Percentiles rank a stretch among this genome's conserved stretches.
phyloP scores from a whole-genome alignment of 1,284 basidiomycete genomes.

The Cryptococcus sp. region DNA sequence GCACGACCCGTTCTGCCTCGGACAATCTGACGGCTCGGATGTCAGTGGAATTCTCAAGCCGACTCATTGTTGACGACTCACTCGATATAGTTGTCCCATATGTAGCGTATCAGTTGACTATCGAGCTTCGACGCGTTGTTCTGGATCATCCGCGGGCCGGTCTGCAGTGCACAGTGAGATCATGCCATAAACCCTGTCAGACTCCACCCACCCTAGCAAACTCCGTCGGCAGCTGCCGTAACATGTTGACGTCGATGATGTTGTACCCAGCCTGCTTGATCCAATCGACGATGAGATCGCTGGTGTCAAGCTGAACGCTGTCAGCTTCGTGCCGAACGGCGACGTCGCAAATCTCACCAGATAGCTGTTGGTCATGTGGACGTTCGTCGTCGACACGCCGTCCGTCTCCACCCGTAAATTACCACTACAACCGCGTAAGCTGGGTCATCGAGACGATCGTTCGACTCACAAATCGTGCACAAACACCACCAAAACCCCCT shows the following conservation, averaged over 20 bases:
- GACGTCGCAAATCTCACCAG: slow-evolving; percentile 59
- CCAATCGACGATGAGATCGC: slow-evolving; percentile 77
- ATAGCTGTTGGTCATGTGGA: slow-evolving; percentile 76
- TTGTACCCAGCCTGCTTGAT: slow-evolving; percentile 64
- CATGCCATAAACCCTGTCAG: not conserved
- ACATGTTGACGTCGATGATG: slow-evolving; percentile 84
- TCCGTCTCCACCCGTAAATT: slow-evolving; percentile 79
- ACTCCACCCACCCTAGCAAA: slow-evolving; percentile 25
- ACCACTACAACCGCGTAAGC: slow-evolving; percentile 61
- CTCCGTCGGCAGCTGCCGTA: slow-evolving; percentile 63
- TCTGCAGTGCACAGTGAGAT: slow-evolving; percentile 10
- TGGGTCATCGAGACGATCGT: not conserved
- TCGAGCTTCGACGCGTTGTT: slow-evolving; percentile 33
- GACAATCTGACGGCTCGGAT: slow-evolving; percentile 62
- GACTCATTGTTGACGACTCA: slow-evolving; percentile 49
- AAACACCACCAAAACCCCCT: slow-evolving; percentile 67
- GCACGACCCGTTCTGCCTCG: slow-evolving; percentile 67
- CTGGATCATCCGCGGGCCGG: slow-evolving; percentile 30
- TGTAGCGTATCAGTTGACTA: slow-evolving; percentile 68
- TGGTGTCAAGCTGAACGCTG: slow-evolving; percentile 74
- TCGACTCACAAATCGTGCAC: slow-evolving; percentile 83
- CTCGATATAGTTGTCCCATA: slow-evolving; percentile 97
- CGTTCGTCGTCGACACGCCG: slow-evolving; percentile 69
- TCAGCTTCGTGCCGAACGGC: not conserved
- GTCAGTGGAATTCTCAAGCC: not conserved